phyloP scores from a whole-genome alignment of 305 asterid species.

The Fraxinus greggii region DNA sequence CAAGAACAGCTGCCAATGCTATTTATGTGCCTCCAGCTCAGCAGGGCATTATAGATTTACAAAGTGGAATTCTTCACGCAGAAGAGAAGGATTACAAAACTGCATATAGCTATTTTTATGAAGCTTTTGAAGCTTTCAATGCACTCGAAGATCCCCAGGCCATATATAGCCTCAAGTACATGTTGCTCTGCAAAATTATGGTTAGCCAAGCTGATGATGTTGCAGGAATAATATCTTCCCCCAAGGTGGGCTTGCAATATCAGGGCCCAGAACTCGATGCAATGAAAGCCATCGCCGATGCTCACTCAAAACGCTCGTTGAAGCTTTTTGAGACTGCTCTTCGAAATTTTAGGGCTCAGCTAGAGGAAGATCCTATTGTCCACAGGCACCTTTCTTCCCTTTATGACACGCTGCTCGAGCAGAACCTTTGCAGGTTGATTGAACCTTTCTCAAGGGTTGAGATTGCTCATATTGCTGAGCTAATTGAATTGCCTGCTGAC shows the following conservation, averaged over 20 bases:
- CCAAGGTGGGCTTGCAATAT: slow-evolving; percentile 57
- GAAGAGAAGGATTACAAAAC: slow-evolving; percentile 73
- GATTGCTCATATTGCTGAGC: slow-evolving; percentile 60
- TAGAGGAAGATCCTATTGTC: slow-evolving; percentile 69
- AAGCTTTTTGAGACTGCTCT: slow-evolving; percentile 59
- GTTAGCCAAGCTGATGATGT: slow-evolving; percentile 66
- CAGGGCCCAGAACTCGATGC: slow-evolving; percentile 68
- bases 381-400: slow-evolving; percentile 69
- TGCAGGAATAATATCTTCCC: slow-evolving; percentile 57
- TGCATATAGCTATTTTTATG: slow-evolving; percentile 63
- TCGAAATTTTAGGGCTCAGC: slow-evolving; percentile 52
- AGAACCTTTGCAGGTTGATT: slow-evolving; percentile 69
- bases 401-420: slow-evolving; percentile 62
- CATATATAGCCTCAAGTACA: slow-evolving; percentile 59
- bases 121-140: slow-evolving; percentile 68
- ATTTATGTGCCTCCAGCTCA: slow-evolving; percentile 70
- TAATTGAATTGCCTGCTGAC: slow-evolving; percentile 57
- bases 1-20: slow-evolving; percentile 71
- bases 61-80: slow-evolving; percentile 65
- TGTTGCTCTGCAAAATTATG: slow-evolving; percentile 65
- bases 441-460: slow-evolving; percentile 69
- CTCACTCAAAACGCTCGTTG: slow-evolving; percentile 58
- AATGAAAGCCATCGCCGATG: slow-evolving; percentile 67
- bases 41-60: slow-evolving; percentile 65
- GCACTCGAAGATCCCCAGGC: slow-evolving; percentile 64